Conservation (phyloP, 164 flowering plant genomes). For the Magnolia changhungtana region DNA sequence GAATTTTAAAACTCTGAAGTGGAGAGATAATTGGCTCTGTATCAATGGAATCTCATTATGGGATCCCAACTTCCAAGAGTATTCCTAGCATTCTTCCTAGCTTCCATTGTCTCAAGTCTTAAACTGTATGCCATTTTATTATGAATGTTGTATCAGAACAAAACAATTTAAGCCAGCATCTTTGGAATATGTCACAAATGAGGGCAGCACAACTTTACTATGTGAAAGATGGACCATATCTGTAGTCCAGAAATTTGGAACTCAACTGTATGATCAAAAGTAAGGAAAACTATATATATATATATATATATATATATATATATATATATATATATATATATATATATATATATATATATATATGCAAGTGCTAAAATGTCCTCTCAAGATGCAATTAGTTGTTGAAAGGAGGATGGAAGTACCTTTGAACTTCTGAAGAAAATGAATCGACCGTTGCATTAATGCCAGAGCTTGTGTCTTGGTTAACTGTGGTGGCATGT, state of each 20-base stretch:
- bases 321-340: too few species aligned
- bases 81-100: not conserved
- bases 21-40: too few species aligned
- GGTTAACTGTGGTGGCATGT: constrained; percentile 19
- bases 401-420: not conserved
- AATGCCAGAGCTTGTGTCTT: constrained; percentile 22
- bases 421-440: constrained; percentile 37
- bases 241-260: not conserved
- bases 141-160: not conserved
- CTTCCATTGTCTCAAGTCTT: not conserved
- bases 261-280: not conserved
- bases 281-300: not conserved
- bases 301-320: not conserved
- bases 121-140: too few species aligned
- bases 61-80: not conserved
- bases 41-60: too few species aligned
- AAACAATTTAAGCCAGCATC: not conserved
- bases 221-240: not conserved
- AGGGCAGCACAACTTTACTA: not conserved
- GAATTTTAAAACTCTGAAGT: too few species aligned
- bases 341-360: too few species aligned
- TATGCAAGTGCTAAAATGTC: too few species aligned
- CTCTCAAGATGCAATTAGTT: not conserved
- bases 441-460: constrained; percentile 7
- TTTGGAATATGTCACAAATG: not conserved